These are phyloP conservation scores for Cylindrotheca closterium DNA, from an alignment of 108 stramenopile genomes.

Conservation along the genomic window DNA sequence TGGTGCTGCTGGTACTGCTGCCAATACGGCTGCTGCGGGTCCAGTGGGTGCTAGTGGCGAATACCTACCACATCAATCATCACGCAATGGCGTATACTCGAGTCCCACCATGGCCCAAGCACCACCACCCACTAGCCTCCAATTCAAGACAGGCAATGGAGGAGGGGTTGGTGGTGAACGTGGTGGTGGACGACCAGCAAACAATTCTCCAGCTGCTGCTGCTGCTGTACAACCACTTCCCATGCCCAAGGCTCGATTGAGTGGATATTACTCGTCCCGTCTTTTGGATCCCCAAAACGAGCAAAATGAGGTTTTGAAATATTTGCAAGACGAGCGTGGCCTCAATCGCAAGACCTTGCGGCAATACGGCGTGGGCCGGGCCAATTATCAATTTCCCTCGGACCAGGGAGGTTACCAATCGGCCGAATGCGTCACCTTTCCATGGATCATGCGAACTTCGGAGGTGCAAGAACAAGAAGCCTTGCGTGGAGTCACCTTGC, in stretches of 20 bases:
- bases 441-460: slow-evolving; percentile 80
- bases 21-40: background rate
- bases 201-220: slow-evolving; percentile 21
- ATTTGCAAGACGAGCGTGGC: slow-evolving; percentile 67
- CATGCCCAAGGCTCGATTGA: slow-evolving; percentile 57
- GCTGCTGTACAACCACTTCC: slow-evolving; percentile 73
- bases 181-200: background rate
- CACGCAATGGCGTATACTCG: too few species aligned
- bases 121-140: background rate
- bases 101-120: too few species aligned
- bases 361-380: slow-evolving; percentile 91
- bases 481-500: slow-evolving; percentile 43
- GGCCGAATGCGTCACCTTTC: slow-evolving; percentile 88
- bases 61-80: too few species aligned
- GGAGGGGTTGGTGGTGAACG: background rate
- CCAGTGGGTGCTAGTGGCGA: too few species aligned
- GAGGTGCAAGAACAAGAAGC: slow-evolving; percentile 65
- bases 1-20: background rate
- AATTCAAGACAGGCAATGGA: too few species aligned
- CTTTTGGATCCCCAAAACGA: slow-evolving; percentile 40
- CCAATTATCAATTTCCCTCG: slow-evolving; percentile 63
- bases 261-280: slow-evolving; percentile 44
- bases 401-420: slow-evolving; percentile 24
- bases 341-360: slow-evolving; percentile 52
- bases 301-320: slow-evolving; percentile 44